Evolutionary conservation across 257 asterid species (phyloP), one percentile per base, ranked within the genome.

Genomic region (Cordia subcordata): DNA sequence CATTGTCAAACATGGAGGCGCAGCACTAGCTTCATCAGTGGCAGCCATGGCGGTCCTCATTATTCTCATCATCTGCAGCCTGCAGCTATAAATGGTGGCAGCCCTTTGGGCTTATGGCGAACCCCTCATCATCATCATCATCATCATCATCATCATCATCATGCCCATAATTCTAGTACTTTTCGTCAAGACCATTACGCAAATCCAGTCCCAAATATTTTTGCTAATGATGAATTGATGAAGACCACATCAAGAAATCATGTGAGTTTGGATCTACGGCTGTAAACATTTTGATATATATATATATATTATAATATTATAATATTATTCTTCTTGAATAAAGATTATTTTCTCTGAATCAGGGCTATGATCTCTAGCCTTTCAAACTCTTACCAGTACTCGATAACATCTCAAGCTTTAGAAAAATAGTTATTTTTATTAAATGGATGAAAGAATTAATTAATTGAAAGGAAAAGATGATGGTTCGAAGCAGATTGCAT

Each of bases 251-350:
- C n/a, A n/a, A n/a, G n/a, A n/a, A n/a, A 85, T 58, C 82, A 76
- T 20, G 88, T 90, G 77, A 90, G 97, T 83, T 78, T 90, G 78
- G 97, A 90, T 73, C 78, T 90, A 64, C 96, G 54, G 2, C 15
- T 49, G 54, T 49, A 21, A 49, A n/a, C 35, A 27, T 27, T n/a
- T 6, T 27, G 35, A 27, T 11, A 10, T 2, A n/a, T n/a, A n/a
- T n/a, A n/a, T n/a, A n/a, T n/a, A n/a, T n/a, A n/a, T n/a, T n/a
- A n/a, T 47, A 6, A n/a, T 45, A 5, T 12, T 38, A 38, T 15
- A 8, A n/a, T 5, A 15, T 14, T 47, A 17, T 5, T 49, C 20
- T 1, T 49, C 54, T 1, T 8, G 8, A 16, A 4, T 4, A 49
- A 49, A 8, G 11, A 9, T 11, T 49, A 11, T n/a, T 4, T 17